Evolutionary conservation across 257 asterid species (phyloP), one percentile per base, ranked within the genome.

Genomic region (Ballota nigra): DNA sequence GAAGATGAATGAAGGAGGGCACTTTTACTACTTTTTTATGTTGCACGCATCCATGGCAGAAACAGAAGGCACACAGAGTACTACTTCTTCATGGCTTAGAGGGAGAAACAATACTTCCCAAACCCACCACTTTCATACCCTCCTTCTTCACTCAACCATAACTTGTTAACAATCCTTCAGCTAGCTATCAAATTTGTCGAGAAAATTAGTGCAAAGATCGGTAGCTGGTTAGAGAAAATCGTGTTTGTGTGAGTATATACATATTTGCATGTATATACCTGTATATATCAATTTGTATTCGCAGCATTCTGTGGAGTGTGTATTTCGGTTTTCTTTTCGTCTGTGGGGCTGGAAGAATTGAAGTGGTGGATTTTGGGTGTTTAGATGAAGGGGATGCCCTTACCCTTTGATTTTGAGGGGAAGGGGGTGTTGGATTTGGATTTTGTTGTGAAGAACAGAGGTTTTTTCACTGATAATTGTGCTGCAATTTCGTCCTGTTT

Each of bases 301-400:
- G 3, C 52, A 26, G 43, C 77, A 29, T 51, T 68, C 3, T 18
- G 59, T 69, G n/a, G n/a, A n/a, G n/a, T n/a, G 5, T 8, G 19
- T 11, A 11, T 68, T 36, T 26, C 58, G 57, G 15, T 57, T 26
- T 24, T 5, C 43, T 24, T 23, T 5, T 19, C 6, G 12, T 22
- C 19, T 51, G 19, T 33, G 29, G 49, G 72, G 29, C 75, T 78
- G 83, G 83, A 62, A 78, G 67, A 24, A 43, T 62, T 63, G 58
- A 47, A 71, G 61, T 41, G 24, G 59, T 31, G 58, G 66, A 57
- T 8, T 23, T 61, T 56, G 80, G 72, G 83, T 72, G 74, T 55
- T 75, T 81, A 83, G 86, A 89, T 86, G 97, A 88, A 78, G 96
- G 90, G 89, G 83, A 90, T 85, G 87, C 91, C 96, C 89, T 93